Evolutionary conservation across 768 basidiomycete species (phyloP).

Genomic region (Leucogyrophana mollusca): DNA sequence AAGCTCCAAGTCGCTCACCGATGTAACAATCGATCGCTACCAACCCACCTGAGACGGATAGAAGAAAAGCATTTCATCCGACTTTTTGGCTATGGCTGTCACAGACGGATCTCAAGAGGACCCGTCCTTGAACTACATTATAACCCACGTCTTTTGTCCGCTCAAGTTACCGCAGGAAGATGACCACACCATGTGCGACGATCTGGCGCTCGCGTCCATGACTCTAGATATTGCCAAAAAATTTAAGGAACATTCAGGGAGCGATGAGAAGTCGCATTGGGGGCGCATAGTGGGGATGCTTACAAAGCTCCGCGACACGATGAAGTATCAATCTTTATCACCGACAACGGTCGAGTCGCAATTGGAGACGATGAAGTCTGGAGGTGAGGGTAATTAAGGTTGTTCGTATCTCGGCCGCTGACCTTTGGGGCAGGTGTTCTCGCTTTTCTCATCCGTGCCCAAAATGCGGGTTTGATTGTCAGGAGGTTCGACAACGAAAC

Average conservation of each 20-base stretch:
- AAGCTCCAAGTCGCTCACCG: too few relatives aligned
- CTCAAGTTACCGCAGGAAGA: slow-evolving; percentile 37
- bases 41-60: too few relatives aligned
- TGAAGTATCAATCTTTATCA: too few relatives aligned
- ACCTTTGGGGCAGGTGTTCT: slow-evolving; percentile 34
- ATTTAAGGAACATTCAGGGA: slow-evolving; percentile 13
- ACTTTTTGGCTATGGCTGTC: too few relatives aligned
- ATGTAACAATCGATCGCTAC: too few relatives aligned
- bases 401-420: background rate
- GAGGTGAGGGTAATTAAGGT: slow-evolving; percentile 15
- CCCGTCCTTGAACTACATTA: slow-evolving; percentile 28
- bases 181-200: slow-evolving; percentile 24
- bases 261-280: slow-evolving; percentile 26
- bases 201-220: slow-evolving; percentile 24
- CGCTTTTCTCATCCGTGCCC: slow-evolving; percentile 37
- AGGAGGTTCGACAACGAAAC: slow-evolving; percentile 21
- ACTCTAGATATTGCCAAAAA: slow-evolving; percentile 14
- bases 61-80: too few relatives aligned
- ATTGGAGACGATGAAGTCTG: slow-evolving; percentile 17
- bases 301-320: slow-evolving; percentile 13
- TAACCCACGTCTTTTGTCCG: slow-evolving; percentile 45
- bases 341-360: slow-evolving; percentile 13
- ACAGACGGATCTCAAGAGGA: too few relatives aligned
- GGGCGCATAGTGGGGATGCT: slow-evolving; percentile 28
- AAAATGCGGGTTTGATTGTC: slow-evolving; percentile 49